Evolutionary conservation across 164 flowering plant species (phyloP), one percentile per base, ranked within the genome.

Genomic region (Berberis vulgaris): DNA sequence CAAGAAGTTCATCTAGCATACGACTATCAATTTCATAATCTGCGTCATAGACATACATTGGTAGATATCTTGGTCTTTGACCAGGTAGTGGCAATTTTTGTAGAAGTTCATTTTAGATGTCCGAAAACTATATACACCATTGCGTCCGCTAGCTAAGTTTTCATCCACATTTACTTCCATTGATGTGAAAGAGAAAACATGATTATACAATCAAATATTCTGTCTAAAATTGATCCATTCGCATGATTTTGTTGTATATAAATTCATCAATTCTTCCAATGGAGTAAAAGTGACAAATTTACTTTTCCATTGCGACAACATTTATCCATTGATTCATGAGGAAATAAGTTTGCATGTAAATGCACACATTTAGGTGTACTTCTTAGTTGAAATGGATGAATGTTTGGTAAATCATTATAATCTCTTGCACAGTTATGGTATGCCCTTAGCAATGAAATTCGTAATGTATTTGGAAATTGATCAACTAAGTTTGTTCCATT

Each of bases 111-210:
- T 8, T 1, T 56, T 38, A 7, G 13, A 1, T 5, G 45, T 45
- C 6, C 57, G 50, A 60, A 10, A 60, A 1, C 52, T 44, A n/a
- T 10, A 62, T 8, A 49, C 45, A 1, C 45, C 13, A 40, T 42
- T 4, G 5, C 65, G 13, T 2, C 45, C 57, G 42, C 13, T 62
- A 7, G 57, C 45, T 1, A 62, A 39, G 45, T 7, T 52, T 4
- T 62, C 56, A 52, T 62, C 57, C 2, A 49, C 40, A 49, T 49
- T 13, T 8, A 49, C 55, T 2, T 56, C 65, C 57, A 62, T 52
- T 12, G 41, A 61, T 13, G 64, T 46, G 43, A 61, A 61, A 7
- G 54, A 46, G 26, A 61, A 61, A 6, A 46, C 45, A 39, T 62
- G 56, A 10, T 52, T 62, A 46, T 52, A 62, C 1, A 56, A 12